Evolutionary conservation across 2,329 filamentous ascomycete genomes (phyloP).

Genomic region (Hymenoscyphus infarciens): DNA sequence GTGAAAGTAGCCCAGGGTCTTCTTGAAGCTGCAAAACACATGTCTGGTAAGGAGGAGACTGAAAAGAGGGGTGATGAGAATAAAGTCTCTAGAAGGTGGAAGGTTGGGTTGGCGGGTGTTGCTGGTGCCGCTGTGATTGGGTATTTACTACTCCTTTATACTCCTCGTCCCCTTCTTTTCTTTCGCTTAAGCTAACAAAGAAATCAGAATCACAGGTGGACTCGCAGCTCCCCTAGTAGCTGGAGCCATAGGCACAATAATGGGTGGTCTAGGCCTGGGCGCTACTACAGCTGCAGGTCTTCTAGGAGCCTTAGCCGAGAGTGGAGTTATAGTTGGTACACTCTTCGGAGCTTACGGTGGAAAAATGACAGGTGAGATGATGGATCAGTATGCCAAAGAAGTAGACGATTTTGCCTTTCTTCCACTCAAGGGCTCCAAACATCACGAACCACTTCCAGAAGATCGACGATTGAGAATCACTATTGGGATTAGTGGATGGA

Average conservation of each 20-base stretch:
- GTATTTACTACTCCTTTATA: neutral
- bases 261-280: constrained; percentile 73
- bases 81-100: constrained; percentile 72
- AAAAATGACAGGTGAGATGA: constrained; percentile 77
- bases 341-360: constrained; percentile 90
- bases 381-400: constrained; percentile 82
- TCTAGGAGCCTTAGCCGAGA: constrained; percentile 76
- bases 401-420: constrained; percentile 87
- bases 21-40: constrained; percentile 68
- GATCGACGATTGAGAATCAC: constrained; percentile 74
- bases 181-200: neutral
- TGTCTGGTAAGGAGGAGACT: constrained; percentile 66
- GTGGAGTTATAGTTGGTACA: constrained; percentile 73
- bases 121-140: constrained; percentile 76
- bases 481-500: constrained; percentile 79
- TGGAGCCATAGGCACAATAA: constrained; percentile 74
- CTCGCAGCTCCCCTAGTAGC: constrained; percentile 74
- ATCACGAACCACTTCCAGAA: constrained; percentile 47
- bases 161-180: neutral
- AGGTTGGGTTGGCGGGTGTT: constrained; percentile 83
- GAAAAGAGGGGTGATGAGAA: constrained; percentile 70
- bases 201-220: constrained; percentile 59
- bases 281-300: constrained; percentile 72
- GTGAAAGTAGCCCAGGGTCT: constrained; percentile 70
- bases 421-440: constrained; percentile 57